These are phyloP conservation scores for Lepidium didymum DNA, from an alignment of 345 rosid genomes.

Conservation along the genomic window DNA sequence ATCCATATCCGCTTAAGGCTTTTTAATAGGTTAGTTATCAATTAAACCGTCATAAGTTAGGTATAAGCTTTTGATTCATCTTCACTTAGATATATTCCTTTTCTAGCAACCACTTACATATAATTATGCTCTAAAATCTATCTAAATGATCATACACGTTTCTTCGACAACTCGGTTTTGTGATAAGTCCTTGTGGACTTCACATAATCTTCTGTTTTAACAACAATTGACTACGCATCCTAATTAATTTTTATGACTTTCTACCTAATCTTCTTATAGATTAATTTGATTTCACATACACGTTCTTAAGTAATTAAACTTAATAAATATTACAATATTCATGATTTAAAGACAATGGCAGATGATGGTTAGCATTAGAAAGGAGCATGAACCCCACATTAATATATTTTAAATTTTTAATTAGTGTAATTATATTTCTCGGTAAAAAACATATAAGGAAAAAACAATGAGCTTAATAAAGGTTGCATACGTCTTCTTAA, in stretches of 20 bases:
- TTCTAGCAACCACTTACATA: constrained; percentile 15
- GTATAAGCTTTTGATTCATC: constrained; percentile 3
- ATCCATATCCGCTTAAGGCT: background rate
- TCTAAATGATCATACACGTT: constrained; percentile 17
- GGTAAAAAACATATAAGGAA: too few relatives aligned
- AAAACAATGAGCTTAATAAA: too few relatives aligned
- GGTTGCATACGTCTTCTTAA: too few relatives aligned
- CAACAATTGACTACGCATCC: constrained; percentile 12
- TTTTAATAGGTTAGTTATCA: constrained; percentile 10
- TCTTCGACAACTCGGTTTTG: constrained; percentile 21
- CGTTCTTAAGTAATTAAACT: background rate
- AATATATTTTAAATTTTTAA: too few relatives aligned
- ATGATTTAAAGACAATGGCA: background rate
- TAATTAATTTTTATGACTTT: background rate
- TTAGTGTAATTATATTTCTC: too few relatives aligned
- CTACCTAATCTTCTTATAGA: background rate
- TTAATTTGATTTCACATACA: too few relatives aligned
- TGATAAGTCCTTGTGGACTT: constrained; percentile 21
- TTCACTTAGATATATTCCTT: constrained; percentile 3
- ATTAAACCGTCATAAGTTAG: constrained; percentile 31
- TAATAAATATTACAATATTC: background rate
- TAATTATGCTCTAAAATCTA: background rate
- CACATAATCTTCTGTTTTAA: constrained; percentile 10
- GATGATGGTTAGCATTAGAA: too few relatives aligned
- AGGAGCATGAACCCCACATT: too few relatives aligned